Evolutionary conservation across 1,139 yeast genomes (phyloP).

Genomic region (Saccharomyces hybrid): DNA sequence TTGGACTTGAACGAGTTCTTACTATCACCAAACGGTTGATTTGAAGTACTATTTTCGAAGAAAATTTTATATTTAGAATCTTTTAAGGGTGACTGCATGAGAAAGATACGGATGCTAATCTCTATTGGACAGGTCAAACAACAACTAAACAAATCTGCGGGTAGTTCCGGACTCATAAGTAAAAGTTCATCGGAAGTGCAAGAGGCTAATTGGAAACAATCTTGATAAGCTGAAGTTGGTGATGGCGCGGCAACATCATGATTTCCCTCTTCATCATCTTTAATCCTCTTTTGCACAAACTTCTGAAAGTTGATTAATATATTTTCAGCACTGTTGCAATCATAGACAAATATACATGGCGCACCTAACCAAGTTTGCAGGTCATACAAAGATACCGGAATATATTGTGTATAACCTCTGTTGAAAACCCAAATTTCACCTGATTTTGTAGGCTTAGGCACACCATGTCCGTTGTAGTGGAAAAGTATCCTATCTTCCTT

Average conservation of each 20-base stretch:
- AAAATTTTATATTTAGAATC: conserved; percentile 52
- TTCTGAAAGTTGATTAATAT: conserved; percentile 83
- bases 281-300: conserved; percentile 84
- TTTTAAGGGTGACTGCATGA: conserved; percentile 70
- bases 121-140: conserved; percentile 95
- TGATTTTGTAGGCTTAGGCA: conserved; percentile 91
- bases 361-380: conserved; percentile 97
- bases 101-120: conserved; percentile 85
- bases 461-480: conserved; percentile 98
- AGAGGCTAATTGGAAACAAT: conserved; percentile 90
- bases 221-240: conserved; percentile 52
- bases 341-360: conserved; percentile 91
- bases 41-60: conserved; percentile 30
- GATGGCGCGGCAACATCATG: conserved; percentile 59
- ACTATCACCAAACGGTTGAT: conserved; percentile 30
- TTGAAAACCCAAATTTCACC: conserved; percentile 99
- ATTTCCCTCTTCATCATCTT: conserved; percentile 72
- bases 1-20: conserved; percentile 30
- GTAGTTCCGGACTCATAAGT: conserved; percentile 91
- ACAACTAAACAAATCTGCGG: conserved; percentile 93
- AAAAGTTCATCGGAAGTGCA: conserved; percentile 78
- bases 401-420: conserved; percentile 92
- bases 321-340: conserved; percentile 92
- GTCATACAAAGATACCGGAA: conserved; percentile 89
- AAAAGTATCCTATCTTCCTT: conserved; percentile 85